phyloP scores from a whole-genome alignment of 2,329 filamentous ascomycete genomes.

The Xylaria polymorpha region DNA sequence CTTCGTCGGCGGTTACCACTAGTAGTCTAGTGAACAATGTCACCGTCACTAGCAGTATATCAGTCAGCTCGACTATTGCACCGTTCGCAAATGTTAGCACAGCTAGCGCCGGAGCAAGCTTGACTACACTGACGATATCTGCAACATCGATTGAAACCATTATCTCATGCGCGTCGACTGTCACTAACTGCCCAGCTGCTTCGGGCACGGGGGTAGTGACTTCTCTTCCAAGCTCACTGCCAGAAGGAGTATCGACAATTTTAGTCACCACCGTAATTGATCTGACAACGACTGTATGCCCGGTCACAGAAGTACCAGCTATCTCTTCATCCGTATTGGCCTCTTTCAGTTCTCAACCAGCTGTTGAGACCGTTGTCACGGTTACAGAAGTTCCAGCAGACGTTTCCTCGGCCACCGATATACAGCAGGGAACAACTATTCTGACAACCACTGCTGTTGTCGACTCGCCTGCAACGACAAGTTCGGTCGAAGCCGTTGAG shows the following conservation, averaged over 20 bases:
- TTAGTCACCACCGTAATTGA: constrained; percentile 46
- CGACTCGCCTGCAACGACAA: constrained; percentile 1
- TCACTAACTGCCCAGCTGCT: constrained; percentile 47
- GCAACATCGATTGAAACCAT: constrained; percentile 45
- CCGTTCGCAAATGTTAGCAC: constrained; percentile 39
- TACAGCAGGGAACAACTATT: constrained; percentile 20
- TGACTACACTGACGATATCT: constrained; percentile 45
- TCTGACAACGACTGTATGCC: constrained; percentile 48
- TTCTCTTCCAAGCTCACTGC: constrained; percentile 26
- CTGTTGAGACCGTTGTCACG: constrained; percentile 20
- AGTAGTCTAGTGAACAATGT: not conserved
- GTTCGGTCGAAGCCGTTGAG: not conserved
- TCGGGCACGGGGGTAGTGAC: constrained; percentile 41
- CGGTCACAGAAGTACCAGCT: constrained; percentile 43
- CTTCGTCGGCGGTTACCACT: constrained; percentile 1
- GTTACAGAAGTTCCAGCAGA: not conserved
- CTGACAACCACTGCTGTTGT: constrained; percentile 6
- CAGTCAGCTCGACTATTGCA: constrained; percentile 9
- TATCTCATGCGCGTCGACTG: constrained; percentile 45
- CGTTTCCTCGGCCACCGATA: not conserved
- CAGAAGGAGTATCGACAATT: constrained; percentile 45
- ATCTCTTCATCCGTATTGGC: constrained; percentile 46
- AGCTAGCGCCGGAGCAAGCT: constrained; percentile 21
- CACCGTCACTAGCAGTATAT: not conserved
- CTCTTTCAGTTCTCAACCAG: constrained; percentile 36